These are phyloP conservation scores for Microcos paniculata DNA, from an alignment of 345 rosid genomes.

Conservation along the genomic window DNA sequence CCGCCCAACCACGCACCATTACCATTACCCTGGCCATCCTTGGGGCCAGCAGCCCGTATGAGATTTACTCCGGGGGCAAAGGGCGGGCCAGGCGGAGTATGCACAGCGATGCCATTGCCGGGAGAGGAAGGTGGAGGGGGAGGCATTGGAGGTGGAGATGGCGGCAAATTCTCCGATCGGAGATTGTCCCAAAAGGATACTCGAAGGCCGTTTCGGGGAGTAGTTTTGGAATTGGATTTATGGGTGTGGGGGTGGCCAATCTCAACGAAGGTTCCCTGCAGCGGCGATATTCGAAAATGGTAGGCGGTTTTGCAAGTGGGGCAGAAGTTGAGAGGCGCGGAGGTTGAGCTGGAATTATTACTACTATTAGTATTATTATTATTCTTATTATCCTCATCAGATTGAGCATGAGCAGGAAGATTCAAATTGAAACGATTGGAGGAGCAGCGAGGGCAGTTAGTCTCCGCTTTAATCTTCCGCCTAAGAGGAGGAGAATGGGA, in stretches of 20 bases:
- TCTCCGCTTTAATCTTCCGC: slow-evolving; percentile 79
- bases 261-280: slow-evolving; percentile 90
- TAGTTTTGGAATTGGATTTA: slow-evolving; percentile 4
- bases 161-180: slow-evolving; percentile 64
- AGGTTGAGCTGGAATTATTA: slow-evolving; percentile 17
- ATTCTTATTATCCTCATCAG: slow-evolving; percentile 10
- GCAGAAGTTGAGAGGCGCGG: slow-evolving; percentile 75
- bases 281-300: slow-evolving; percentile 64
- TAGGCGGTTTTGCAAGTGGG: slow-evolving; percentile 90
- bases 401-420: slow-evolving; percentile 16
- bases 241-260: slow-evolving; percentile 49
- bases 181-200: slow-evolving; percentile 75
- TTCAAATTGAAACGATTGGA: slow-evolving; percentile 53
- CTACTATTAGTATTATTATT: slow-evolving; percentile 13
- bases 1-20: slow-evolving; percentile 71
- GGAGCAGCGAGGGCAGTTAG: slow-evolving; percentile 94
- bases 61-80: slow-evolving; percentile 64
- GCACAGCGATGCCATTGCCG: slow-evolving; percentile 58
- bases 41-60: slow-evolving; percentile 40
- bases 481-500: slow-evolving; percentile 11
- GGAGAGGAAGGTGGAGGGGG: slow-evolving; percentile 44
- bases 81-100: slow-evolving; percentile 71
- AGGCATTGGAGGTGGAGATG: slow-evolving; percentile 47
- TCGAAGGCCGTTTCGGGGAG: slow-evolving; percentile 37
- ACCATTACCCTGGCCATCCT: slow-evolving; percentile 23